Evolutionary conservation across 495 filamentous ascomycete genomes (phyloP), one percentile per base, ranked within the genome.

Genomic region (Penicillium tannophilum): DNA sequence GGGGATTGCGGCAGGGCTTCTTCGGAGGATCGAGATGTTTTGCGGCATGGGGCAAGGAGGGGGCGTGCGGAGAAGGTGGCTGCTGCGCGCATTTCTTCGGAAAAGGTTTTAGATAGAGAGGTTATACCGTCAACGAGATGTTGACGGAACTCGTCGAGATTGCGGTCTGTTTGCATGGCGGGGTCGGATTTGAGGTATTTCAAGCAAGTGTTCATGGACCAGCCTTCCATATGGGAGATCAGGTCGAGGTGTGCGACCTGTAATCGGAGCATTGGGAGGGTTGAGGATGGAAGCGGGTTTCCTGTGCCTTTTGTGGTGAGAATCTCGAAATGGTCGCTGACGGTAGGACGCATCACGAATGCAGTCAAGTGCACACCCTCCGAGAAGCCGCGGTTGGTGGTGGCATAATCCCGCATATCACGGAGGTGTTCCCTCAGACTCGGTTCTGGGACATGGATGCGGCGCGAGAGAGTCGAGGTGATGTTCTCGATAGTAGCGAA

Each of bases 331-430:
- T 86, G 86, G 59, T 82, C 81, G 44, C 82, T 82, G 6, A 89
- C 72, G 7, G 84, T 80, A 3, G 90, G 84, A 24, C 88, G 84
- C 56, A 93, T 77, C 6, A 87, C 84, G 60, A 93, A 97, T 43
- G 88, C 83, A 42, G 86, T 86, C 0, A 97, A 63, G 63, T 93
- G 88, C 14, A 92, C 88, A 1, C 89, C 90, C 23, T 88, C 75
- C 4, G 82, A 76, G 30, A 88, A 76, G 49, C 83, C 77, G 14
- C 73, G 72, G 30, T 79, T 71, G 1, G 73, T 75, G 3, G 76
- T 70, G 5, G 80, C 81, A 63, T 86, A 89, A 8, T 78, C 73
- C 17, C 76, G 78, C 83, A 96, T 91, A 23, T 79, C 74, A 8
- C 74, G 68, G 24, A 96, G 64, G 35, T 85, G 82, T 1, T 66